Conservation (phyloP, 805 yeast species). For the Teunomyces tritomae region DNA sequence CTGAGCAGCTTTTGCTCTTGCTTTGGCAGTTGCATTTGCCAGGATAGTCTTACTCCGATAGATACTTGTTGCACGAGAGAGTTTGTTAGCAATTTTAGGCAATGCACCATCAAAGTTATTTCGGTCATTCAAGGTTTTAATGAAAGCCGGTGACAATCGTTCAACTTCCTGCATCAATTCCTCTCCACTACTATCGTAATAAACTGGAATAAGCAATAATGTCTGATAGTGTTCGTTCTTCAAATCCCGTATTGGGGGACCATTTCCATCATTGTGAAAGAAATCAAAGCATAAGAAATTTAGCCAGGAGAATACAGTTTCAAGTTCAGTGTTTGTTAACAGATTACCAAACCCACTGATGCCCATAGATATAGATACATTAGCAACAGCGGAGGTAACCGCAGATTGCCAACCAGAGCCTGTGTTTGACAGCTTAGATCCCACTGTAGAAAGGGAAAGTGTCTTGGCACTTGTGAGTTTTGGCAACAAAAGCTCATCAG, state of each 20-base stretch:
- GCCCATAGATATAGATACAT: slow-evolving; percentile 41
- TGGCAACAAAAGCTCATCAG: slow-evolving; percentile 75
- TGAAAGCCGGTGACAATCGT: slow-evolving; percentile 52
- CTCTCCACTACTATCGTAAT: slow-evolving; percentile 51
- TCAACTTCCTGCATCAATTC: slow-evolving; percentile 59
- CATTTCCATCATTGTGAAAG: slow-evolving; percentile 78
- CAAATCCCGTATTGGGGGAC: slow-evolving; percentile 66
- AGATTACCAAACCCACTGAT: slow-evolving; percentile 53
- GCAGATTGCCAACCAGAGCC: slow-evolving; percentile 42
- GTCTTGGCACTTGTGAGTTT: slow-evolving; percentile 51
- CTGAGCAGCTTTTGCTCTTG: slow-evolving; percentile 39
- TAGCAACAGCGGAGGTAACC: slow-evolving; percentile 48
- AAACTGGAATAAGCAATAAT: slow-evolving; percentile 59
- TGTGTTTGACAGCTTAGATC: slow-evolving; percentile 13
- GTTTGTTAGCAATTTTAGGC: slow-evolving; percentile 5
- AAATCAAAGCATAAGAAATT: slow-evolving; percentile 63
- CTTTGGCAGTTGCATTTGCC: slow-evolving; percentile 66
- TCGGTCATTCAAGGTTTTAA: slow-evolving; percentile 47
- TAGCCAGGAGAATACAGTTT: slow-evolving; percentile 70
- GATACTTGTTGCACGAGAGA: slow-evolving; percentile 43
- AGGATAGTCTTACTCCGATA: slow-evolving; percentile 64
- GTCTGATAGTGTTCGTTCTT: slow-evolving; percentile 64
- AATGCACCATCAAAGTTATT: slow-evolving; percentile 38
- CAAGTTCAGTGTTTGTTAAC: slow-evolving; percentile 59
- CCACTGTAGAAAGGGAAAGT: slow-evolving; percentile 21